Conservation (phyloP, 768 basidiomycete species). For the Kwoniella dejecticola region DNA sequence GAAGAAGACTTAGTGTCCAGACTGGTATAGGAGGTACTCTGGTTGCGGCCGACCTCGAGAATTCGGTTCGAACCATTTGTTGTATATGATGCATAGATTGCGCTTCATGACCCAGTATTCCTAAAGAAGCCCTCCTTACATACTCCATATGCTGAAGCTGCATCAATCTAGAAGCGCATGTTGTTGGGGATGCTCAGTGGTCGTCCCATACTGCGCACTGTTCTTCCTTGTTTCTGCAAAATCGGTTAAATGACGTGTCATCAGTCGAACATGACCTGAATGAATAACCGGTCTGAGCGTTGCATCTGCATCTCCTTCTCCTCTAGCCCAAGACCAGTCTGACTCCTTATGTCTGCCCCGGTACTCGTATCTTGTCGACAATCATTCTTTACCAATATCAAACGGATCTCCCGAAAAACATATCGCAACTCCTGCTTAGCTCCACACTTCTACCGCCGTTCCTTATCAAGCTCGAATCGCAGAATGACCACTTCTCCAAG, state of each 20-base stretch:
- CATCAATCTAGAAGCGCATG: background rate
- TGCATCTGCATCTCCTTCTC: background rate
- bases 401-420: background rate
- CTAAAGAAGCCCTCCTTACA: background rate
- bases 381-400: background rate
- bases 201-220: background rate
- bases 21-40: no score
- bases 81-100: slow-evolving; percentile 22
- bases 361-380: background rate
- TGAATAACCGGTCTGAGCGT: background rate
- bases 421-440: background rate
- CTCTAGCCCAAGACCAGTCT: no score
- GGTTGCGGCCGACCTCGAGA: no score
- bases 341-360: background rate
- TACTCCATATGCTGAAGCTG: background rate
- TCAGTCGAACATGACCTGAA: background rate
- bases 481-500: slow-evolving; percentile 12
- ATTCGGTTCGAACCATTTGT: background rate
- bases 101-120: background rate
- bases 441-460: background rate
- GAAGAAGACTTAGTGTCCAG: no score
- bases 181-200: background rate
- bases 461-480: background rate
- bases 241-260: slow-evolving; percentile 7
- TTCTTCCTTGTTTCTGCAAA: background rate